A percentile compares a stretch with the other conserved stretches of the same genome.
These are phyloP conservation scores for Paragyromitra xinjiangensis DNA, from an alignment of 495 filamentous ascomycete genomes.

Conservation along the genomic window DNA sequence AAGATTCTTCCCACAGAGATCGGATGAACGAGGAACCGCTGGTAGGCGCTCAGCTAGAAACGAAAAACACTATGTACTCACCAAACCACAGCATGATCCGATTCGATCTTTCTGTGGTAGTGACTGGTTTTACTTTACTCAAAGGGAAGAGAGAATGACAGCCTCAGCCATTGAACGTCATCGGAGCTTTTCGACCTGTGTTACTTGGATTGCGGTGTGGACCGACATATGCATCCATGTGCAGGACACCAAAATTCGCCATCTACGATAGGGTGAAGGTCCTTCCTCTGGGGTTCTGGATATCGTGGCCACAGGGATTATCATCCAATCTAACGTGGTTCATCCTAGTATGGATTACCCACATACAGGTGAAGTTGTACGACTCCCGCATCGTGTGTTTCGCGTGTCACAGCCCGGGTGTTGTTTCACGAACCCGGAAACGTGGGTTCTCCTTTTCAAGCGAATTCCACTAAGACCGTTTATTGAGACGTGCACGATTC, in stretches of 20 bases:
- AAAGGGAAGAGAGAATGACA: neutral
- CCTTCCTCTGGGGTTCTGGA: neutral
- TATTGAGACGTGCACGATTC: slow-evolving; percentile 32
- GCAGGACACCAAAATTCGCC: neutral
- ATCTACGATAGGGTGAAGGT: neutral
- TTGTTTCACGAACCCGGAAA: slow-evolving; percentile 31
- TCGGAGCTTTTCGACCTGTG: neutral
- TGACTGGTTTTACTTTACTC: neutral
- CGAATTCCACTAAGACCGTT: slow-evolving; percentile 28
- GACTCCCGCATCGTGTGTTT: slow-evolving; percentile 11
- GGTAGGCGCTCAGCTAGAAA: neutral
- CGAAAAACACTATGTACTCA: slow-evolving; percentile 1
- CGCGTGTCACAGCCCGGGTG: slow-evolving; percentile 2
- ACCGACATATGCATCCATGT: neutral
- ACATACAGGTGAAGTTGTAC: neutral
- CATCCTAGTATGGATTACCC: neutral
- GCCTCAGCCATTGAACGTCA: slow-evolving; percentile 4
- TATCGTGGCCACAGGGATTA: neutral
- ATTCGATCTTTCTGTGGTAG: neutral
- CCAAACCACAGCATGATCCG: neutral
- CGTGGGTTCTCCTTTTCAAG: slow-evolving; percentile 20
- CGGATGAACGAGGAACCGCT: slow-evolving; percentile 17
- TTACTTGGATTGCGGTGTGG: neutral
- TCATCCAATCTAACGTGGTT: neutral
- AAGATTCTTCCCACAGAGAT: slow-evolving; percentile 16